These are phyloP conservation scores for Rhizopus arrhizus DNA, from an alignment of 371 early-diverging fungal species.

Conservation along the genomic window DNA sequence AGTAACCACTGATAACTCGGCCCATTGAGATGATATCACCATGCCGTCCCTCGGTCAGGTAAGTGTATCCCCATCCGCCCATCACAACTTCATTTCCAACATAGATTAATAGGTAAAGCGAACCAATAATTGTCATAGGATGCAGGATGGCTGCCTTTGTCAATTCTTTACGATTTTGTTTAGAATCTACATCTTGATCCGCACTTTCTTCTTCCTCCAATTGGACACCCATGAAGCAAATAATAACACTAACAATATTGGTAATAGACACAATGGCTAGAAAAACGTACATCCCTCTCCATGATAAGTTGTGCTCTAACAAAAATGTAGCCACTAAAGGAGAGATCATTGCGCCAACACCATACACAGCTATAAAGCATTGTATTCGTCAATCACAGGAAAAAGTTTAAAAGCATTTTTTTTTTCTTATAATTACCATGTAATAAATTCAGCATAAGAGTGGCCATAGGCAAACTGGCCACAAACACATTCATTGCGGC, in stretches of 20 bases:
- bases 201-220: slow-evolving; percentile 14
- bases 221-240: slow-evolving; percentile 23
- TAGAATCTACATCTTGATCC: neutral
- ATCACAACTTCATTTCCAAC: slow-evolving; percentile 44
- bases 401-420: no score
- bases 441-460: slow-evolving; percentile 34
- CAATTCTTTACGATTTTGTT: slow-evolving; percentile 9
- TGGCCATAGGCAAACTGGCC: slow-evolving; percentile 38
- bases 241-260: slow-evolving; percentile 23
- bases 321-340: slow-evolving; percentile 34
- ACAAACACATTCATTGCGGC: slow-evolving; percentile 38
- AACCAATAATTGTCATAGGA: slow-evolving; percentile 31
- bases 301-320: slow-evolving; percentile 23
- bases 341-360: slow-evolving; percentile 38
- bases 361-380: slow-evolving; percentile 22
- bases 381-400: no score
- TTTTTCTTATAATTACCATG: slow-evolving; percentile 17
- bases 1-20: slow-evolving; percentile 34
- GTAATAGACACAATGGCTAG: slow-evolving; percentile 17
- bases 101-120: slow-evolving; percentile 36
- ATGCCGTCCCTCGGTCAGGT: slow-evolving; percentile 35
- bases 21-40: slow-evolving; percentile 29
- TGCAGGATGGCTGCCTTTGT: slow-evolving; percentile 30
- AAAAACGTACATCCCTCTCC: slow-evolving; percentile 37
- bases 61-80: slow-evolving; percentile 40